Evolutionary conservation across 2,329 filamentous ascomycete genomes (phyloP), one percentile per base, ranked within the genome.

Genomic region (Phialocephala sp.): DNA sequence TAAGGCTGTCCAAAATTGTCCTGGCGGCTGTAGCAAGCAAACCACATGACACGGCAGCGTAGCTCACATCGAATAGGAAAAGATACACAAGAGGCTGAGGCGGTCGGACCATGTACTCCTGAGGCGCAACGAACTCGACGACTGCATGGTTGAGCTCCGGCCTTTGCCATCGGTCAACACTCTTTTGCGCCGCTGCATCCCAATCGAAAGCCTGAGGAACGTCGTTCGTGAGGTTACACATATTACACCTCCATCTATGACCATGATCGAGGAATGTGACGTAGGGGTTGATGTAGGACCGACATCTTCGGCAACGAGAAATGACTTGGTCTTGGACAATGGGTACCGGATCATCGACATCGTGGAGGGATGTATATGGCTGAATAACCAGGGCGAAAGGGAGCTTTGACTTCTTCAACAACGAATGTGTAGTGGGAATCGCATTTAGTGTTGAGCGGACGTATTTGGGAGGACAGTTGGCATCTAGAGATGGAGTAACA

Each of bases 161-260:
- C 73, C 95, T 86, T 78, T 96, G 90, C 91, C 95, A 97, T 76
- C 95, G 85, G 77, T 99, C 94, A 59, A 96, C 90, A 60, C 89
- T 91, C 82, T 97, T 94, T 79, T 98, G 94, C 62, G 93, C 85
- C 54, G 92, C 90, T 39, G 93, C 90, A 79, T 99, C 95, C 95
- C 95, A 99, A 78, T 99, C 95, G 72, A 99, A 99, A 43, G 94
- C 94, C 80, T 99, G 95, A n/a, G 95, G 95, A 45, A 98, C 94
- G 74, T 99, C 95, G 77, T 99, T 99, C 72, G 94, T 97, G 70
- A 99, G 84, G 79, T 97, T 98, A 80, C 95, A 99, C 94, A 99
- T 97, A 81, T 99, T 99, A 83, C 95, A 99, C 76, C 94, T 90
- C 95, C 95, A 99, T 76, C 95, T 88, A 80, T 99, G 95, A 56